Conservation (phyloP, 169 alveolate species). For the Cryptosporidium tyzzeri region DNA sequence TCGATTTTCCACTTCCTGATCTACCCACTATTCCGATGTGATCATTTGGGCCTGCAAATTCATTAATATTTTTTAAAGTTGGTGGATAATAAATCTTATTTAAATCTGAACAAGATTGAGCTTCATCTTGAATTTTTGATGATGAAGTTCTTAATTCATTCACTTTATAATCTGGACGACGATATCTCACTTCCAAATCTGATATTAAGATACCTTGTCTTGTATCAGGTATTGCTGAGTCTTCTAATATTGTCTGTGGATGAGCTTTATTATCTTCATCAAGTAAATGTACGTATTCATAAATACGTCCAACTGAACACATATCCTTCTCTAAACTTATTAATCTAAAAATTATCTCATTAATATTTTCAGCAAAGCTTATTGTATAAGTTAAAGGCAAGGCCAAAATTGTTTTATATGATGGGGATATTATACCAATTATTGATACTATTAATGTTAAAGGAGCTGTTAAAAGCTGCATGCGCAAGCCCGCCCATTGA, state of each 20-base stretch:
- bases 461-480: constrained; percentile 79
- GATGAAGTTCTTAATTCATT: not conserved
- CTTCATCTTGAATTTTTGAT: not conserved
- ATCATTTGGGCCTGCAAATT: constrained; percentile 79
- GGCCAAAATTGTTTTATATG: constrained; percentile 6
- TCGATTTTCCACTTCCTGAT: constrained; percentile 80
- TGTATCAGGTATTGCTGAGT: constrained; percentile 53
- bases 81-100: constrained; percentile 70
- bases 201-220: constrained; percentile 51
- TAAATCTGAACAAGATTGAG: not conserved
- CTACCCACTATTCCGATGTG: constrained; percentile 82
- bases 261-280: constrained; percentile 34
- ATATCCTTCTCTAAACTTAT: constrained; percentile 78
- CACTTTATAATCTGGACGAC: constrained; percentile 41
- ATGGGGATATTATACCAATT: constrained; percentile 34
- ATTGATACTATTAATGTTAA: constrained; percentile 60
- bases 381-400: constrained; percentile 59
- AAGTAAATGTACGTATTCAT: constrained; percentile 26
- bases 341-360: constrained; percentile 58
- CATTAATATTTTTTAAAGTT: constrained; percentile 77
- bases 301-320: constrained; percentile 77
- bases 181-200: constrained; percentile 63
- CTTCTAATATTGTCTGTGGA: constrained; percentile 42
- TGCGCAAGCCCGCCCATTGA: constrained; percentile 79
- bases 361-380: constrained; percentile 55